Conservation (phyloP, 2,329 filamentous ascomycete species). For the Beauveria asiatica region DNA sequence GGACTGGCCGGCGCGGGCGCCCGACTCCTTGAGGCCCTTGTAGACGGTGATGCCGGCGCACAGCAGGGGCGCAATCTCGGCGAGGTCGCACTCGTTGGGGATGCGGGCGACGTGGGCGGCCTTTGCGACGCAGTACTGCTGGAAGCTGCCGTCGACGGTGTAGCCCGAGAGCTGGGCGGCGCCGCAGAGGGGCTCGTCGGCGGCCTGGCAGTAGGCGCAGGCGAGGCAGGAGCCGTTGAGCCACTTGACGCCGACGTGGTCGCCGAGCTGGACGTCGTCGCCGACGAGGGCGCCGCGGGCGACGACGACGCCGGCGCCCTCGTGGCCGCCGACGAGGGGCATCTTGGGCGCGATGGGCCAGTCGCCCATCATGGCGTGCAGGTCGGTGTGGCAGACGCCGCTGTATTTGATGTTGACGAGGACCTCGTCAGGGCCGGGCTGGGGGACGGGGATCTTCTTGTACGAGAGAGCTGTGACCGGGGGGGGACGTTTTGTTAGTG, state of each 20-base stretch:
- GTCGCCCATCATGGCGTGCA: constrained; percentile 73
- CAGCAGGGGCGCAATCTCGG: constrained; percentile 69
- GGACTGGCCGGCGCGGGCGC: constrained; percentile 55
- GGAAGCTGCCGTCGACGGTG: constrained; percentile 88
- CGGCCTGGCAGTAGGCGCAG: constrained; percentile 74
- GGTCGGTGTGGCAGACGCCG: constrained; percentile 85
- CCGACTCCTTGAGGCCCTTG: constrained; percentile 66
- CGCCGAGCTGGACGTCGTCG: constrained; percentile 66
- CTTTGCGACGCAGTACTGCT: constrained; percentile 85
- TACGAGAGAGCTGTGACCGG: constrained; percentile 51
- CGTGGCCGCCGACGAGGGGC: constrained; percentile 75
- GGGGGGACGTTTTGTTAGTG: constrained; percentile 3
- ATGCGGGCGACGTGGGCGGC: constrained; percentile 77
- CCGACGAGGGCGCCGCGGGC: constrained; percentile 67
- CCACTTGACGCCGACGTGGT: constrained; percentile 87
- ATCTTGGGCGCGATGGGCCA: constrained; percentile 79
- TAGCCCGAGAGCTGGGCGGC: constrained; percentile 74
- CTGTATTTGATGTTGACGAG: constrained; percentile 87
- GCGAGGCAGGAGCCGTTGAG: constrained; percentile 78
- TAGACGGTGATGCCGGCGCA: constrained; percentile 85
- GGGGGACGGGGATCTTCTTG: constrained; percentile 73
- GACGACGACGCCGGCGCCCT: constrained; percentile 76
- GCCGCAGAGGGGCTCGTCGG: constrained; percentile 76
- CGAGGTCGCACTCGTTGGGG: constrained; percentile 66
- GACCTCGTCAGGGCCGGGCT: constrained; percentile 81